Percentiles rank a stretch among this genome's conserved stretches.
phyloP scores from a whole-genome alignment of 2,329 filamentous ascomycete genomes.

The Epichloe elymi region DNA sequence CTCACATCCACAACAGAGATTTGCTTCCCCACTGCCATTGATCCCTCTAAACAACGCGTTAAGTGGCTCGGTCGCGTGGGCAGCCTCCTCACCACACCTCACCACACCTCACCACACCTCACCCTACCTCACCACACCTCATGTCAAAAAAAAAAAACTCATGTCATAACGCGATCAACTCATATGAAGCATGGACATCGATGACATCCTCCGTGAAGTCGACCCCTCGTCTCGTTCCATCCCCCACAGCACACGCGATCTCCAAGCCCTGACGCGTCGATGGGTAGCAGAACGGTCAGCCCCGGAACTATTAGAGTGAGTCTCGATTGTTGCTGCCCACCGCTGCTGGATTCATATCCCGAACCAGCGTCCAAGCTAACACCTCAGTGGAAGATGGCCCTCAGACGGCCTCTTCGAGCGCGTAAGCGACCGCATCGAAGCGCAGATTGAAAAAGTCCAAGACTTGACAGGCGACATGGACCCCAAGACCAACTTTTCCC shows the following conservation, averaged over 20 bases:
- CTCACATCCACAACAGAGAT: no score
- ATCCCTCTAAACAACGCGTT: neutral
- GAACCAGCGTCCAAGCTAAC: neutral
- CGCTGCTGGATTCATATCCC: no score
- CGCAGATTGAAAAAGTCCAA: constrained; percentile 59
- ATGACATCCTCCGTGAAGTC: constrained; percentile 65
- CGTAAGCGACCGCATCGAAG: constrained; percentile 57
- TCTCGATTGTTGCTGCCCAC: neutral
- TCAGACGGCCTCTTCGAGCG: constrained; percentile 67
- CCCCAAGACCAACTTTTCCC: constrained; percentile 78
- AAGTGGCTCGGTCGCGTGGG: no score
- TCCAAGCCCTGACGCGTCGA: constrained; percentile 78
- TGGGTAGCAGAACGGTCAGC: constrained; percentile 89
- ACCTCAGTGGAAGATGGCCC: constrained; percentile 39
- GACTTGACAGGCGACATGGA: constrained; percentile 76
- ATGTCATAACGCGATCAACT: neutral
- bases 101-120: neutral
- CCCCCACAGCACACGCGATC: constrained; percentile 53
- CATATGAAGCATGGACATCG: constrained; percentile 51
- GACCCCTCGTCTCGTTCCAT: constrained; percentile 44
- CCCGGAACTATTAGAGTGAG: constrained; percentile 75
- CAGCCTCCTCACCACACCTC: neutral
- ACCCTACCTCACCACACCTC: neutral
- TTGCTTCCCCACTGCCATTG: neutral
- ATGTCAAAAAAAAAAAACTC: neutral